Percentiles rank a stretch among this genome's conserved stretches.
phyloP scores from a whole-genome alignment of 2,329 filamentous ascomycete species.

The Aaosphaeria arxii region DNA sequence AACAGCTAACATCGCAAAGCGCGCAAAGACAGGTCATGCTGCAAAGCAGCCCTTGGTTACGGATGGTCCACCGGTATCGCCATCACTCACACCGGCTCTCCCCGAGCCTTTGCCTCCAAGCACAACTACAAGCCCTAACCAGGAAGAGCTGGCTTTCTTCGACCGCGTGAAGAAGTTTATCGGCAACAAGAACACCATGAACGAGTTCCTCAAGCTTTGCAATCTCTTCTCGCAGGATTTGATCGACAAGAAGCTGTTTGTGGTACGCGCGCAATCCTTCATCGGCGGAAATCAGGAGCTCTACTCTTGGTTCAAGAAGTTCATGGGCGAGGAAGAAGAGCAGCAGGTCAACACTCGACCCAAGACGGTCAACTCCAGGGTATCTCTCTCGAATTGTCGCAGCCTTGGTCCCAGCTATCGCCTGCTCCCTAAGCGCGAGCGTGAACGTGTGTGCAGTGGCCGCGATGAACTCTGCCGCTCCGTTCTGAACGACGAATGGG shows the following conservation, averaged over 20 bases:
- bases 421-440: conserved; percentile 84
- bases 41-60: conserved; percentile 60
- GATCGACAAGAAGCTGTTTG: conserved; percentile 79
- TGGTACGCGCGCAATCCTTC: conserved; percentile 79
- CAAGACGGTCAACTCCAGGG: conserved; percentile 75
- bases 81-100: conserved; percentile 81
- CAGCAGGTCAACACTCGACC: conserved; percentile 25
- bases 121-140: conserved; percentile 67
- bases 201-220: conserved; percentile 94
- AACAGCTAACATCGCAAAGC: conserved; percentile 46
- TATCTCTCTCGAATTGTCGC: conserved; percentile 93
- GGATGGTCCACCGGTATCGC: conserved; percentile 65
- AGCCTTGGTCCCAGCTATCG: conserved; percentile 96
- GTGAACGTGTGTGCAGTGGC: conserved; percentile 87
- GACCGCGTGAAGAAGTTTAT: conserved; percentile 96
- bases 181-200: conserved; percentile 86
- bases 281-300: conserved; percentile 86
- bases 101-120: conserved; percentile 83
- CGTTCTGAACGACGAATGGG: conserved; percentile 97
- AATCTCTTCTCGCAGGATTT: conserved; percentile 93
- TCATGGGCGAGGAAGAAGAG: conserved; percentile 73
- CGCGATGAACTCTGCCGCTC: conserved; percentile 91
- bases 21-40: conserved; percentile 65
- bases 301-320: conserved; percentile 82
- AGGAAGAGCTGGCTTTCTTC: conserved; percentile 90